These are phyloP conservation scores for Gossypium trilobum DNA, from an alignment of 441 rosid genomes.

Conservation along the genomic window DNA sequence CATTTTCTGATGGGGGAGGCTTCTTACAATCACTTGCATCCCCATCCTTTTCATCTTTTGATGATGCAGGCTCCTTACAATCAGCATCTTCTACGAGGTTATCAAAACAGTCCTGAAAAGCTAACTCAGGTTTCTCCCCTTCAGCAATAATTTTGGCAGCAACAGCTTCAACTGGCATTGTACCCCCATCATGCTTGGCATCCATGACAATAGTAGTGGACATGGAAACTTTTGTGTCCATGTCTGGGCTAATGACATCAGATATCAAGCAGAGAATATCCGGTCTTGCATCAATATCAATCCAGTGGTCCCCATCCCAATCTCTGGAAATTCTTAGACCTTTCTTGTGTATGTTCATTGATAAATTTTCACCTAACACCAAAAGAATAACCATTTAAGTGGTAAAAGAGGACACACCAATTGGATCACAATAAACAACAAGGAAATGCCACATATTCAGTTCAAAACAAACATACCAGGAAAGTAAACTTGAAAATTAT, in stretches of 20 bases:
- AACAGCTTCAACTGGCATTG: slow-evolving; percentile 16
- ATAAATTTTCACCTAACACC: slow-evolving; percentile 58
- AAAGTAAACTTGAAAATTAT: slow-evolving; percentile 49
- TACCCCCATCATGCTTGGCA: slow-evolving; percentile 24
- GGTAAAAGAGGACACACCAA: not conserved
- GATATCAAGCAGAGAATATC: slow-evolving; percentile 53
- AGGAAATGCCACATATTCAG: slow-evolving; percentile 4
- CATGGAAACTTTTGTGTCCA: slow-evolving; percentile 41
- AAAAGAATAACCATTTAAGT: slow-evolving; percentile 18
- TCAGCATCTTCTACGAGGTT: slow-evolving; percentile 22
- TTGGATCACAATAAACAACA: not conserved
- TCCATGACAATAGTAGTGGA: slow-evolving; percentile 38
- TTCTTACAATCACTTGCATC: slow-evolving; percentile 30
- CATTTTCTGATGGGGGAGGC: slow-evolving; percentile 26
- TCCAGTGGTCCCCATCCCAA: slow-evolving; percentile 71
- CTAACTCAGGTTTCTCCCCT: slow-evolving; percentile 32
- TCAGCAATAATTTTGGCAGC: slow-evolving; percentile 24
- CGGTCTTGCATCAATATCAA: slow-evolving; percentile 51
- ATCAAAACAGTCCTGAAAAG: slow-evolving; percentile 21
- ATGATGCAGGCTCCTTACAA: slow-evolving; percentile 19
- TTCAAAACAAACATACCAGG: slow-evolving; percentile 48
- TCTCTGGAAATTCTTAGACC: slow-evolving; percentile 68
- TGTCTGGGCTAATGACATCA: slow-evolving; percentile 23
- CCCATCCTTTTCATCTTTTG: slow-evolving; percentile 24
- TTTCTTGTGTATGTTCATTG: slow-evolving; percentile 44